Base-by-base conservation (phyloP, 176 grass and related monocot species). In the Rhynchospora breviuscula region DNA sequence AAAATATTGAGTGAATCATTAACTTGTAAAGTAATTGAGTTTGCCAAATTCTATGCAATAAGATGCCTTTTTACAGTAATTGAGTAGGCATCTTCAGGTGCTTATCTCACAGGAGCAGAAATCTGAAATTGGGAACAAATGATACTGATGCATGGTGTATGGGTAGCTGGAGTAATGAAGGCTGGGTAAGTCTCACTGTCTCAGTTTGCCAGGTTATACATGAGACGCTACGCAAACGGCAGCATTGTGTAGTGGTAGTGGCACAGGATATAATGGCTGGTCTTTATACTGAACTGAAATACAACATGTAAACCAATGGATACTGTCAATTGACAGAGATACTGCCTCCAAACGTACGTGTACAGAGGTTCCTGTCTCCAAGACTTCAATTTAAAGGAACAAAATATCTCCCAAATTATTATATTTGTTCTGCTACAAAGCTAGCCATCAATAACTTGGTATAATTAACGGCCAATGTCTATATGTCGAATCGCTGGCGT, bases 351-450 rank as follows among this genome's bases (percentile, higher is more conserved):
- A 62, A 18, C 19, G 59, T 62, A 62, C 18, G 59, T 23, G 15
- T 71, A 19, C 67, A 47, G 18, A 71, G 18, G 67, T 15, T 48
- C 67, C 40, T 71, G 40, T 71, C 67, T 71, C 43, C 67, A 47
- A 71, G 7, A 75, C 48, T 76, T 76, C 12, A 76, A 76, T 29
- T 76, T 12, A 25, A 76, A 76, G 72, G 46, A 76, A 76, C 6
- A 18, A 76, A 31, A 52, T 5, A 67, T 62, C 59, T 23, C 2
- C 12, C 12, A 57, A 57, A 57, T 57, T 7, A 62, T 62, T 25
- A 22, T 22, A 22, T 25, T 22, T 62, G 9, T 62, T 21, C 59
- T 59, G 57, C 11, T 67, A 40, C 35, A 70, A 18, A 70, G 31
- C 12, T 70, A 19, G 6, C 67, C 40, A 17, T 46, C 17, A 70